phyloP scores from a whole-genome alignment of 768 basidiomycete species.

The Leucogyrophana mollusca region DNA sequence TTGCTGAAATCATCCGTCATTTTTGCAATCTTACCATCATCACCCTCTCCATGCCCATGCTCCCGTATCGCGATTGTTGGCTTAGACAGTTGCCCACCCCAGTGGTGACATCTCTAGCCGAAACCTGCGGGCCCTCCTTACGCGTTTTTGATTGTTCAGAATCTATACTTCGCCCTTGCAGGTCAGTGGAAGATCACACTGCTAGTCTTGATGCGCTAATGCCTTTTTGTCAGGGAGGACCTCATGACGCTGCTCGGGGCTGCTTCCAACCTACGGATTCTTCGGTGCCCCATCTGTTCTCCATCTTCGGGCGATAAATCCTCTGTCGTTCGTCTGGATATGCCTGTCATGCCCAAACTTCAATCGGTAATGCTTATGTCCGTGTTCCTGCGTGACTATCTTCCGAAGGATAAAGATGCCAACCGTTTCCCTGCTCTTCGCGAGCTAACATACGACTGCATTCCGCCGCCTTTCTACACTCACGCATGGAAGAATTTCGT shows the following conservation, averaged over 20 bases:
- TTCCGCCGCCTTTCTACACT: slow-evolving; percentile 27
- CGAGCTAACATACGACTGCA: slow-evolving; percentile 30
- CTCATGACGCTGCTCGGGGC: slow-evolving; percentile 24
- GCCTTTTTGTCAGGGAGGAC: slow-evolving; percentile 18
- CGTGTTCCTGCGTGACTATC: slow-evolving; percentile 28
- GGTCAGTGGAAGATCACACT: slow-evolving; percentile 12
- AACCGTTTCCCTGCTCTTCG: slow-evolving; percentile 29
- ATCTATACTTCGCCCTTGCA: slow-evolving; percentile 26
- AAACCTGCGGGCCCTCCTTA: slow-evolving; percentile 24
- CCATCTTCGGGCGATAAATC: slow-evolving; percentile 20
- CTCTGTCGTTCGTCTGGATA: slow-evolving; percentile 14
- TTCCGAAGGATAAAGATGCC: slow-evolving; percentile 22
- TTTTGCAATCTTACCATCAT: slow-evolving; percentile 23
- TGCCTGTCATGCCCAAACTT: slow-evolving; percentile 26
- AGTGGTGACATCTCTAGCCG: slow-evolving; percentile 18
- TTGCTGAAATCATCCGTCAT: slow-evolving; percentile 22
- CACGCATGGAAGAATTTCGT: slow-evolving; percentile 26
- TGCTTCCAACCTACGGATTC: slow-evolving; percentile 24
- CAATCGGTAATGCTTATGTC: slow-evolving; percentile 25
- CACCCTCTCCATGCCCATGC: slow-evolving; percentile 25
- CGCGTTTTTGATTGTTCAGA: slow-evolving; percentile 29
- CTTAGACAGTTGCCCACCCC: slow-evolving; percentile 21
- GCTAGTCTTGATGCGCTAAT: not conserved
- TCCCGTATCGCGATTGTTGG: slow-evolving; percentile 23
- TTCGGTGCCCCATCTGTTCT: slow-evolving; percentile 26